Conservation (phyloP, 2,329 filamentous ascomycete genomes). For the Bipolaris bicolor region DNA sequence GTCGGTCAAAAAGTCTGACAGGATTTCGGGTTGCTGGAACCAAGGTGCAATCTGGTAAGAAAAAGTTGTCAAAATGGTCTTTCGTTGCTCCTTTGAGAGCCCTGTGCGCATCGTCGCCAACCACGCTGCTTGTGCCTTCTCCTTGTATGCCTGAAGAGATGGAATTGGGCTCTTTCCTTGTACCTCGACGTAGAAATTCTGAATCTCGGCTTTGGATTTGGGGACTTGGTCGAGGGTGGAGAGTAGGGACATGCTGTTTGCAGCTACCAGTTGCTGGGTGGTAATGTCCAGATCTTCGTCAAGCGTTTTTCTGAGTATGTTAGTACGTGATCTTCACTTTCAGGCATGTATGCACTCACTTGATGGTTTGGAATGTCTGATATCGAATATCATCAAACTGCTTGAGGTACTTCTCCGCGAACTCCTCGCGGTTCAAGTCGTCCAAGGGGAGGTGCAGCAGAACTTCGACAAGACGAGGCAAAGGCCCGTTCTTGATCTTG, state of each 20-base stretch:
- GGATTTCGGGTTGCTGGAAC: slow-evolving; percentile 84
- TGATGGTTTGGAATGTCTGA: slow-evolving; percentile 76
- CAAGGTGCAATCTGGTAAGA: slow-evolving; percentile 82
- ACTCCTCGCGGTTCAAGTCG: slow-evolving; percentile 70
- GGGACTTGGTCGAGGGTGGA: slow-evolving; percentile 74
- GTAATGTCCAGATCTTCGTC: slow-evolving; percentile 34
- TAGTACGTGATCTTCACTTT: neutral
- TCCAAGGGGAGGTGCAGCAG: slow-evolving; percentile 65
- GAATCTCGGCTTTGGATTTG: slow-evolving; percentile 67
- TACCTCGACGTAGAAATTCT: slow-evolving; percentile 69
- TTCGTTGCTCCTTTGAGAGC: slow-evolving; percentile 75
- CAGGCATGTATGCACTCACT: slow-evolving; percentile 59
- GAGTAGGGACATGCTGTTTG: slow-evolving; percentile 67
- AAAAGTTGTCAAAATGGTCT: slow-evolving; percentile 76
- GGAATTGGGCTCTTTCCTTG: slow-evolving; percentile 67
- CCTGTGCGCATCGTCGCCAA: slow-evolving; percentile 73
- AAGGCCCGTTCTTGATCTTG: slow-evolving; percentile 71
- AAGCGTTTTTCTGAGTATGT: slow-evolving; percentile 30
- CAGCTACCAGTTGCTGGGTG: slow-evolving; percentile 37
- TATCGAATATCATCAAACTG: slow-evolving; percentile 84
- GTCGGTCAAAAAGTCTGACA: slow-evolving; percentile 97
- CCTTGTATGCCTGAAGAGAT: slow-evolving; percentile 74
- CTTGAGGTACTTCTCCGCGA: slow-evolving; percentile 77
- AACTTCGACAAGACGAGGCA: slow-evolving; percentile 68
- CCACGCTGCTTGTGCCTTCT: slow-evolving; percentile 85